Evolutionary conservation across 768 basidiomycete species (phyloP), one percentile per base, ranked within the genome.

Genomic region (Fomitopsis pulvina): DNA sequence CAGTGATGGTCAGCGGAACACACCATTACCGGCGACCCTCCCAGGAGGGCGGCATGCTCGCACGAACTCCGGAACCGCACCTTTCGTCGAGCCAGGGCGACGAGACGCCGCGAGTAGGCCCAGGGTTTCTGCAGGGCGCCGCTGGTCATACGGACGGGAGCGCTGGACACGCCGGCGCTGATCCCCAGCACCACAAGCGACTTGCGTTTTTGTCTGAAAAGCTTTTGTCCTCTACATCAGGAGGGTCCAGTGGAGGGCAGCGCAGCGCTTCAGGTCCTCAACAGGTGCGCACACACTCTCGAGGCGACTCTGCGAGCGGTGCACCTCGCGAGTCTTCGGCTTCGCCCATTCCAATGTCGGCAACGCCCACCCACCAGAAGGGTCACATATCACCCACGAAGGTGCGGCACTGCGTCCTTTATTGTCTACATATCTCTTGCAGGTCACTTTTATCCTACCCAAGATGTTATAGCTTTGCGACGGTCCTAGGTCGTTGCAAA

Each of bases 381-480:
- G 59, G 48, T 6, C 60, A 66, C 45, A 49, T 57, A 6, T 66
- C 64, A 1, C 65, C 67, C 2, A 62, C 64, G 26, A 68, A 67
- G 59, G 65, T 68, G 49, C 50, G 60, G 47, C 18, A 22, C 34
- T 37, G 11, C 28, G 49, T 4, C 49, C 41, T 29, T 24, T 27
- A 34, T 41, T 22, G 18, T n/a, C n/a, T n/a, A n/a, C n/a, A n/a
- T n/a, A n/a, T n/a, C n/a, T n/a, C n/a, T n/a, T n/a, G n/a, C n/a
- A n/a, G n/a, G n/a, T n/a, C n/a, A n/a, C n/a, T n/a, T n/a, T n/a
- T n/a, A n/a, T n/a, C n/a, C n/a, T n/a, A n/a, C n/a, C n/a, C n/a
- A n/a, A n/a, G n/a, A n/a, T n/a, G n/a, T n/a, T n/a, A n/a, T n/a
- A n/a, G n/a, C n/a, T n/a, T n/a, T n/a, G n/a, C n/a, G n/a, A n/a